Evolutionary conservation across 768 basidiomycete genomes (phyloP).

Genomic region (Pleurotus tuoliensis): DNA sequence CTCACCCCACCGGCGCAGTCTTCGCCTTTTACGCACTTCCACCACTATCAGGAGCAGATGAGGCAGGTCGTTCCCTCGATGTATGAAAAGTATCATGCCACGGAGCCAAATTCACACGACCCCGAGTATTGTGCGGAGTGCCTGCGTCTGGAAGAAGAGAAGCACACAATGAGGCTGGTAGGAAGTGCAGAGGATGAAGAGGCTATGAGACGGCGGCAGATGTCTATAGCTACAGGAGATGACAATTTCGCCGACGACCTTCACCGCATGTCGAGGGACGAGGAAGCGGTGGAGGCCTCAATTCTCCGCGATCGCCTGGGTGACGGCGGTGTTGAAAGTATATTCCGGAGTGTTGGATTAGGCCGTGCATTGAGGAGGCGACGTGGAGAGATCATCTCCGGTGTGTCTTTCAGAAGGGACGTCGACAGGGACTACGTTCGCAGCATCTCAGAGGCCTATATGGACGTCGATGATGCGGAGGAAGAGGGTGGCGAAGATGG

Average conservation of each 20-base stretch:
- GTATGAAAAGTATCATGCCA: constrained; percentile 11
- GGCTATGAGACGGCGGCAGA: constrained; percentile 1
- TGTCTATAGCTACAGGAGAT: constrained; percentile 15
- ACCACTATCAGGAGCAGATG: no score
- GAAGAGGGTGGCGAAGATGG: constrained; percentile 14
- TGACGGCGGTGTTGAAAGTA: not conserved
- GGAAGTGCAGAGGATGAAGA: constrained; percentile 5
- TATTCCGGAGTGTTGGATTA: not conserved
- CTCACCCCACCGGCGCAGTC: not conserved
- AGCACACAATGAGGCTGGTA: constrained; percentile 12
- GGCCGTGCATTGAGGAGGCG: not conserved
- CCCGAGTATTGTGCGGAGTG: not conserved
- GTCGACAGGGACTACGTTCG: not conserved
- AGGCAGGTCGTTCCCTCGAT: not conserved
- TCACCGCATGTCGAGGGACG: constrained; percentile 13
- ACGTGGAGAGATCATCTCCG: not conserved
- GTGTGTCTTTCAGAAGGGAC: not conserved
- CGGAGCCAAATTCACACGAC: constrained; percentile 4
- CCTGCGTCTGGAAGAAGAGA: constrained; percentile 7
- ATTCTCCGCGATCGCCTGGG: not conserved
- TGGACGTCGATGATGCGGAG: constrained; percentile 21
- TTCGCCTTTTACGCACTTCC: no score
- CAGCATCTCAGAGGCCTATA: constrained; percentile 12
- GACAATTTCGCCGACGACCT: constrained; percentile 15
- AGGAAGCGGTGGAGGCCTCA: constrained; percentile 13